Conservation (phyloP, 495 filamentous ascomycete genomes). For the Lepraria neglecta region DNA sequence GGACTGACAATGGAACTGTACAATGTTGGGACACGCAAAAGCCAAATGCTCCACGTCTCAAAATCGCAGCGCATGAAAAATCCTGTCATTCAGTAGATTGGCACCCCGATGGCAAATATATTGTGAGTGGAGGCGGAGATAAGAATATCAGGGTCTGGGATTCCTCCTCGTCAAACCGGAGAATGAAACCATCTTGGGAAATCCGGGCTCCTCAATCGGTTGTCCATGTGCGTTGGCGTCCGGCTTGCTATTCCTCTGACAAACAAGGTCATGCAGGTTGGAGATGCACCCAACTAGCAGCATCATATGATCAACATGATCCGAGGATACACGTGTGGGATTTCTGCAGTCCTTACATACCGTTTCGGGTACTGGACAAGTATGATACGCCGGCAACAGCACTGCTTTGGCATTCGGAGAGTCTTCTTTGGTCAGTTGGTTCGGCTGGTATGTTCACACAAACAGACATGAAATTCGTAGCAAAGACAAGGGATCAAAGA, state of each 20-base stretch:
- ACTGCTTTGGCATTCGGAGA: conserved; percentile 83
- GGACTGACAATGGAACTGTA: conserved; percentile 77
- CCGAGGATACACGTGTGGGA: conserved; percentile 85
- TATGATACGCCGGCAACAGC: conserved; percentile 67
- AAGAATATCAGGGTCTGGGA: conserved; percentile 90
- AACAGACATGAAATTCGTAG: conserved; percentile 76
- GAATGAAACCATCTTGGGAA: conserved; percentile 64
- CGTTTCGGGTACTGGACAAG: conserved; percentile 74
- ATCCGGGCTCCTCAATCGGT: conserved; percentile 63
- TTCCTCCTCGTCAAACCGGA: conserved; percentile 65
- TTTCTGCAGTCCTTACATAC: conserved; percentile 76
- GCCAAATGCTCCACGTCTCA: conserved; percentile 52
- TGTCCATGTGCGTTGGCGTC: conserved; percentile 76
- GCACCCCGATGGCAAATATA: conserved; percentile 90
- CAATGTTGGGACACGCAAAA: conserved; percentile 66
- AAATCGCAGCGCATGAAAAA: conserved; percentile 78
- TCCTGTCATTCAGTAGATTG: conserved; percentile 80
- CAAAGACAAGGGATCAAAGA: conserved; percentile 53
- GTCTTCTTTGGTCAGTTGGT: conserved; percentile 86
- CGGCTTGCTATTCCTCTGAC: conserved; percentile 65
- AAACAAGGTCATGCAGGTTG: conserved; percentile 56
- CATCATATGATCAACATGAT: conserved; percentile 61
- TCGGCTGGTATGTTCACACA: conserved; percentile 79
- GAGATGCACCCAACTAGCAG: conserved; percentile 63
- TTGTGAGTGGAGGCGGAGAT: conserved; percentile 78